Evolutionary conservation across 148 eudicot genomes (phyloP), one percentile per base, ranked within the genome.

Genomic region (Silene latifolia): DNA sequence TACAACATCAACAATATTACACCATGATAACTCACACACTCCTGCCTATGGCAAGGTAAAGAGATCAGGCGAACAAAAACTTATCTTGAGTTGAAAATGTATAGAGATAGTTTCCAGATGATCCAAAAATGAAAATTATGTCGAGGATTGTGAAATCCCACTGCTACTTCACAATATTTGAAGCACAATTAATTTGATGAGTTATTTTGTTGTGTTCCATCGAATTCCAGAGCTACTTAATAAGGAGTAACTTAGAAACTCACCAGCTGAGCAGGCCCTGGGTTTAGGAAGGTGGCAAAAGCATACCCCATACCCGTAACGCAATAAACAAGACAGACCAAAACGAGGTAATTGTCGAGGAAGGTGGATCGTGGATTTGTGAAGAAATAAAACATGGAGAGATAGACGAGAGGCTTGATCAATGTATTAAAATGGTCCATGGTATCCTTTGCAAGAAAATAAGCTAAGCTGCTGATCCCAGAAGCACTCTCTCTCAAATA

Each of bases 221-320:
- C 39, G 39, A 17, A 65, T 29, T 29, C n/a, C 69, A 35, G 35
- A 65, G 21, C 21, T 69, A 47, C 48, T 70, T 44, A 66, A 20
- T 29, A 71, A 24, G 44, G n/a, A n/a, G n/a, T 63, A 65, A 59
- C 48, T 32, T 46, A 27, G 27, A 18, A 47, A 71, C 86, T 87
- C 61, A 95, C 99, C 90, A 95, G 85, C 78, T 95, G 99, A 32
- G 99, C 88, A 47, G 99, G 89, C 63, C 97, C 97, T 29, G 99
- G 92, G 72, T 89, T 84, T 65, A 95, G 86, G 77, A 92, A 89
- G 83, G 93, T 92, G 82, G 97, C 93, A 76, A 92, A 84, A 5
- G 81, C 86, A 72, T 95, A 92, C n/a, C 89, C 99, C 72, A 95
- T 86, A 19, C 99, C 99, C 53, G 97, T 92, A 19, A 95, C 99